Conservation (phyloP, 441 rosid genomes). For the Lepidium campestre region DNA sequence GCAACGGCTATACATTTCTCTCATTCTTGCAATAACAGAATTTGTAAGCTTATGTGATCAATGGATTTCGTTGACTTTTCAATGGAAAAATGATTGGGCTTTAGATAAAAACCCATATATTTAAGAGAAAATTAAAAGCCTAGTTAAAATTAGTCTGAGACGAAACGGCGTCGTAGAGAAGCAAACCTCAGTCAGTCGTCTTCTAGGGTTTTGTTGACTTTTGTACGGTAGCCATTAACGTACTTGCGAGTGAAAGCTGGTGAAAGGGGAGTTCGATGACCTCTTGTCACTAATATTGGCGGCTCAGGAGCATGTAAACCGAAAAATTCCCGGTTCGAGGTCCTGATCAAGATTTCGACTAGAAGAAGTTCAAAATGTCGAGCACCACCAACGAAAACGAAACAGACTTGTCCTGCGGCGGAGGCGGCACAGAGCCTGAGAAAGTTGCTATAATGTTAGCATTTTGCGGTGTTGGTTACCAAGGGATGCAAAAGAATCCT, state of each 20-base stretch:
- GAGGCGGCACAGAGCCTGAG: background rate
- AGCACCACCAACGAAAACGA: conserved; percentile 32
- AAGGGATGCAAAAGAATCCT: conserved; percentile 92
- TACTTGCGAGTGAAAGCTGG: background rate
- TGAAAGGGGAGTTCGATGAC: background rate
- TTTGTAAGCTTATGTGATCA: background rate
- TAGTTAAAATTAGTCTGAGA: background rate
- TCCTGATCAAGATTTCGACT: conserved; percentile 32
- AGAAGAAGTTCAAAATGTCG: conserved; percentile 50
- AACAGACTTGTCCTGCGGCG: conserved; percentile 1
- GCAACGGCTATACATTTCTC: background rate
- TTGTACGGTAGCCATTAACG: background rate
- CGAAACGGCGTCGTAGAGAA: background rate
- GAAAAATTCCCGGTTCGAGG: conserved; percentile 15
- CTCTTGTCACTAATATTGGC: conserved; percentile 21
- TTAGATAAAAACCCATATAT: background rate
- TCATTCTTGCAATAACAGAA: background rate
- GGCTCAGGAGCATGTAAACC: conserved; percentile 5
- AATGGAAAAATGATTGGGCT: background rate
- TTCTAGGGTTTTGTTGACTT: conserved; percentile 23
- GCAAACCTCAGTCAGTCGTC: background rate
- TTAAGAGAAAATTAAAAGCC: background rate
- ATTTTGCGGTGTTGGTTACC: conserved; percentile 91
- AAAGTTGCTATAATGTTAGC: conserved; percentile 82
- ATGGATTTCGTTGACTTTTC: background rate